phyloP scores from a whole-genome alignment of 202 grass and related monocot species.

The Bolboschoenoplectus hybrid region DNA sequence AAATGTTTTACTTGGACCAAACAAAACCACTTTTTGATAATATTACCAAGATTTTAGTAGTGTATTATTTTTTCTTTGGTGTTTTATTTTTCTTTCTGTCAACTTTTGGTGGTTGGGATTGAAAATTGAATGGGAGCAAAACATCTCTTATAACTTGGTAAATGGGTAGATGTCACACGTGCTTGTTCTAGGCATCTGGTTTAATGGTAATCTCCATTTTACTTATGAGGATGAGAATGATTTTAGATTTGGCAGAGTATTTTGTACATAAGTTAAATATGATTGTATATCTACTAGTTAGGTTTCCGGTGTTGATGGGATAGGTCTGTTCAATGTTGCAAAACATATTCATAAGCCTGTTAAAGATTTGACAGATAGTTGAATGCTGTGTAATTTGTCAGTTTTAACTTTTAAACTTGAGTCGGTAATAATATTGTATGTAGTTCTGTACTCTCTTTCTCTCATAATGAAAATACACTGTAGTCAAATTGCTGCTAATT shows the following conservation, averaged over 20 bases:
- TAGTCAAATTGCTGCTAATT: background rate
- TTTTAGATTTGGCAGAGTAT: background rate
- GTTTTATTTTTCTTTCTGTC: background rate
- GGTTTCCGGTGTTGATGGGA: background rate
- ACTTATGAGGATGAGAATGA: background rate
- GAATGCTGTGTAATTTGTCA: background rate
- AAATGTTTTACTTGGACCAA: background rate
- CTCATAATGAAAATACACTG: background rate
- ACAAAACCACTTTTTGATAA: background rate
- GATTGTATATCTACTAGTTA: background rate
- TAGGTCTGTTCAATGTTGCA: background rate
- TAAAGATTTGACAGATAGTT: background rate
- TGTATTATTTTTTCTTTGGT: background rate
- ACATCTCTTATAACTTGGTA: background rate
- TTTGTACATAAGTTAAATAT: background rate
- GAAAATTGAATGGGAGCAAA: background rate
- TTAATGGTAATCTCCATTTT: background rate
- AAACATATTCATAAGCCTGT: background rate
- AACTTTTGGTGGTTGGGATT: background rate
- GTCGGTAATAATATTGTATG: background rate
- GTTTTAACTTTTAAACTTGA: background rate
- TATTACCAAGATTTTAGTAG: background rate
- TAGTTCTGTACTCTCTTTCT: background rate
- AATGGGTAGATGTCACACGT: background rate
- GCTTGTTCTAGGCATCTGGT: background rate